Conservation (phyloP, 805 yeast species). For the Wickerhamomyces rabaulensis region DNA sequence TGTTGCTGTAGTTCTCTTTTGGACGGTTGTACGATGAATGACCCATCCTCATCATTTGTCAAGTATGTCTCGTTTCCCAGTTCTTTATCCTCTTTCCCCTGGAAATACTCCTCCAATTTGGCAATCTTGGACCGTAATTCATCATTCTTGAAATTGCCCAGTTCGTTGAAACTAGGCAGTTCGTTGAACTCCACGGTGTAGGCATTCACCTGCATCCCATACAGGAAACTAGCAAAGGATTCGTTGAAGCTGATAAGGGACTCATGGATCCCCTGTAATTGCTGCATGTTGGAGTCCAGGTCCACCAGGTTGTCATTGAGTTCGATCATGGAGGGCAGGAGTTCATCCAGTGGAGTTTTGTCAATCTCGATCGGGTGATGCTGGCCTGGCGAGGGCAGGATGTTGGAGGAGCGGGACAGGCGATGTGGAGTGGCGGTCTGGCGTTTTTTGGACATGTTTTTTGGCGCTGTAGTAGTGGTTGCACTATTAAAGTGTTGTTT, state of each 20-base stretch:
- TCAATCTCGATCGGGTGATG: constrained; percentile 40
- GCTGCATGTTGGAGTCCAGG: constrained; percentile 53
- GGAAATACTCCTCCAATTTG: constrained; percentile 16
- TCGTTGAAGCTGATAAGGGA: constrained; percentile 67
- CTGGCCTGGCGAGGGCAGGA: constrained; percentile 36
- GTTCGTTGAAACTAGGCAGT: constrained; percentile 12
- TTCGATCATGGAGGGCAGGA: constrained; percentile 37
- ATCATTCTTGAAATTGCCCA: constrained; percentile 10
- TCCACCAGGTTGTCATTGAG: constrained; percentile 47
- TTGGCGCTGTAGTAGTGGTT: too few relatives aligned
- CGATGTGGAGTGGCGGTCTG: constrained; percentile 30
- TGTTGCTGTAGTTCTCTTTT: constrained; percentile 4
- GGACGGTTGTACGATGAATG: constrained; percentile 25
- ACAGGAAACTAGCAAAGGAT: constrained; percentile 67
- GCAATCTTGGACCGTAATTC: constrained; percentile 17
- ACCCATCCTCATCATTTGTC: constrained; percentile 27
- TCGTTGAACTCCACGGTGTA: constrained; percentile 73
- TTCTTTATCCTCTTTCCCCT: constrained; percentile 6
- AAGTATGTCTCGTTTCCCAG: constrained; percentile 23
- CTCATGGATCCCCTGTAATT: constrained; percentile 54
- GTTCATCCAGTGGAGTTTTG: constrained; percentile 35
- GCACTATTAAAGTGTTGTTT: too few relatives aligned
- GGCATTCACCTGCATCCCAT: constrained; percentile 79
- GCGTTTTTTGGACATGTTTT: constrained; percentile 15
- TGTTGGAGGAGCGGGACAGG: constrained; percentile 33